Evolutionary conservation across 2,329 filamentous ascomycete genomes (phyloP), one percentile per base, ranked within the genome.

Genomic region (Bipolaris oryzae): DNA sequence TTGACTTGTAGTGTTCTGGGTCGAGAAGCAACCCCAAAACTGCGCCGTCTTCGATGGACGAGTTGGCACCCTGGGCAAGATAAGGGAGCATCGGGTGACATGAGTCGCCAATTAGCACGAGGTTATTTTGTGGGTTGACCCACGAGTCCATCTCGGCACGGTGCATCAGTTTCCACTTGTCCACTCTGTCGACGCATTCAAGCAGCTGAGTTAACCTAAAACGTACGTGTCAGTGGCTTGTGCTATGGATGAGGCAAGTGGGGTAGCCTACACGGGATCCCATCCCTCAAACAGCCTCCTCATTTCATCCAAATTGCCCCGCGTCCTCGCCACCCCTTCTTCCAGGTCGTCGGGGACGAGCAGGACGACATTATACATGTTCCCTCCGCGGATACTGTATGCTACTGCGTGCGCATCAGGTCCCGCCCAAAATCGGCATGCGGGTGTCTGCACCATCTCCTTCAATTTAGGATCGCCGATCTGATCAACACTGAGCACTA

Each of bases 111-210:
- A 67, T 63, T n/a, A 69, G 59, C 6, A 87, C 71, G 87, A 88
- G 0, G 85, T 87, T 25, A 86, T 78, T 61, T 85, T 68, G 57
- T 84, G 3, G 38, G 54, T 67, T 60, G 67, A 72, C 76, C 78
- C 70, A 78, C 76, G 50, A 78, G 72, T 37, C 52, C 21, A 71
- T 68, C 56, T 64, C 67, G 9, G 55, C 57, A n/a, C 63, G 66
- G 39, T 85, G 81, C 84, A 89, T 87, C 33, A 91, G 71, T 68
- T 86, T 88, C 89, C 88, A 91, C 71, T 90, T 90, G 37, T 86
- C 82, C 0, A 89, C 85, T 1, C 74, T 79, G 35, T 84, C 80
- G 0, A 89, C 86, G 41, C 81, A 79, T 3, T 50, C 48, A 13
- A 69, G 56, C 23, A 69, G 57, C 44, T 66, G 58, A 47, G 62